Percentiles rank a stretch among this genome's conserved stretches.
Evolutionary conservation across 2,329 filamentous ascomycete genomes (phyloP).

Genomic region (Diplocarpon rosae): DNA sequence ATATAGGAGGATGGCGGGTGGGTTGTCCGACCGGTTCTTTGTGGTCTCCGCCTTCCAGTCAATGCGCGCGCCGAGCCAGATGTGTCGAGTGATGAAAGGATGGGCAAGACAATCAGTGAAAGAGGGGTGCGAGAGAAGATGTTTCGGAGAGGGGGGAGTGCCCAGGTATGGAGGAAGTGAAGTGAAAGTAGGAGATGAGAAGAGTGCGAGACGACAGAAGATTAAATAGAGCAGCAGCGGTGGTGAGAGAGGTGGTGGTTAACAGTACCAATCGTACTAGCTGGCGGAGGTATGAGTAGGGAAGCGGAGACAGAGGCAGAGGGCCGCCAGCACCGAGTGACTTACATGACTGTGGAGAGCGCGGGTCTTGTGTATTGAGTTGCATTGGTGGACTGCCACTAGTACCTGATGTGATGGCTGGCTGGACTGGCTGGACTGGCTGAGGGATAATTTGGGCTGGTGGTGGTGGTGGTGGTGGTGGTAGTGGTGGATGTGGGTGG

Average conservation of each 20-base stretch:
- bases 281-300: background rate
- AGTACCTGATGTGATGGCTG: background rate
- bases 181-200: constrained; percentile 11
- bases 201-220: constrained; percentile 12
- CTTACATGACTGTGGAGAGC: background rate
- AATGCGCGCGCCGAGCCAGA: constrained; percentile 14
- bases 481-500: background rate
- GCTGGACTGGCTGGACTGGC: background rate
- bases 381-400: background rate
- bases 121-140: background rate
- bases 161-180: background rate
- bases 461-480: background rate
- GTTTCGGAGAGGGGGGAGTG: constrained; percentile 1
- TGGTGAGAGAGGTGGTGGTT: background rate
- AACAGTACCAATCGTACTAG: background rate
- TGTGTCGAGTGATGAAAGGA: constrained; percentile 2
- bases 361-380: background rate
- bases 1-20: constrained; percentile 6
- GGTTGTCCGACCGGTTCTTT: constrained; percentile 21
- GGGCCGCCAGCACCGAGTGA: background rate
- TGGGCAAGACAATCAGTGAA: background rate
- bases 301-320: constrained; percentile 1
- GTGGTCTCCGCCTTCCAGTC: constrained; percentile 16
- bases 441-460: background rate
- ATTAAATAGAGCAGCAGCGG: constrained; percentile 10